phyloP scores from a whole-genome alignment of 257 asterid genomes.

The Gardenia jasminoides region DNA sequence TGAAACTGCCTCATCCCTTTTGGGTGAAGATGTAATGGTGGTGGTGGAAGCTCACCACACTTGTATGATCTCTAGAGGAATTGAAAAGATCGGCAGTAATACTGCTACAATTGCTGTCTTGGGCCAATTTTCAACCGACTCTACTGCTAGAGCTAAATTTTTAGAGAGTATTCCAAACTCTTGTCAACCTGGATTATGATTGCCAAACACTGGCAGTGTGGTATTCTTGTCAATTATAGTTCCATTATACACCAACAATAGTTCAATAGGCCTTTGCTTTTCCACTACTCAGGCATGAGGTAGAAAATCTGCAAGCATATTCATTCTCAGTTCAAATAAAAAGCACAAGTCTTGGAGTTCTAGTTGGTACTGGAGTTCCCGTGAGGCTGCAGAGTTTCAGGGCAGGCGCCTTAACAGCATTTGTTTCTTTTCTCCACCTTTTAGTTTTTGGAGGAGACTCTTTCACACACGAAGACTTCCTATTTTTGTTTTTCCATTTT shows the following conservation, averaged over 20 bases:
- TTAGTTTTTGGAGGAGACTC: constrained; percentile 3
- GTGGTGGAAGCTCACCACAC: constrained; percentile 91
- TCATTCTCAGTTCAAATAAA: background rate
- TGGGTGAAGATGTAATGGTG: constrained; percentile 84
- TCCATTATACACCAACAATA: background rate
- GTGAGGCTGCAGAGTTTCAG: background rate
- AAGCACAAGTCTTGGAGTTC: background rate
- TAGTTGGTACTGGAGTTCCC: background rate
- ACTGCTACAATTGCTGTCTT: constrained; percentile 83
- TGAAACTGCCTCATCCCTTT: constrained; percentile 57
- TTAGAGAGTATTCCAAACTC: constrained; percentile 72
- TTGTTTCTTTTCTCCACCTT: background rate
- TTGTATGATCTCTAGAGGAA: constrained; percentile 94
- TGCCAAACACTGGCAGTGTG: background rate
- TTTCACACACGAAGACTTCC: background rate
- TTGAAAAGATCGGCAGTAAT: constrained; percentile 86
- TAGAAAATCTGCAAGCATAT: background rate
- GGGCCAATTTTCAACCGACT: constrained; percentile 73
- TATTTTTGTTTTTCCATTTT: background rate
- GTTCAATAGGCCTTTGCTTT: background rate
- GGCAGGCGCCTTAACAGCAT: background rate
- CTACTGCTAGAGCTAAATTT: constrained; percentile 62
- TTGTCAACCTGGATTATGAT: constrained; percentile 28
- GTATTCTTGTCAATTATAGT: background rate
- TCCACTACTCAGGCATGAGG: background rate